Conservation (phyloP, 2,329 filamentous ascomycete genomes). For the Mycogone perniciosa region DNA sequence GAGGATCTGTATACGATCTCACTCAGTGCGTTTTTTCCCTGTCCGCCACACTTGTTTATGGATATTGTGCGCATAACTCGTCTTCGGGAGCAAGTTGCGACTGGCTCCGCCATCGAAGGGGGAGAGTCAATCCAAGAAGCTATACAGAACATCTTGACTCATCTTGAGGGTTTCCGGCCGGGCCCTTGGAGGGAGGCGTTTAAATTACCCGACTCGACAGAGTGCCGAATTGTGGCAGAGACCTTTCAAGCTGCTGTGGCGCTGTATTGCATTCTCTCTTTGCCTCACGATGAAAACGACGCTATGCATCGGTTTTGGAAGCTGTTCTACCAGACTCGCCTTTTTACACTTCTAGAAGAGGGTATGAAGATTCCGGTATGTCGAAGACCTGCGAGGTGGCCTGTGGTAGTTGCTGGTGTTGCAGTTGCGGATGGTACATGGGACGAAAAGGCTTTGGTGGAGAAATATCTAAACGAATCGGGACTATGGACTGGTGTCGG, state of each 20-base stretch:
- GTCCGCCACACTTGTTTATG: not conserved
- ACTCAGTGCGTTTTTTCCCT: not conserved
- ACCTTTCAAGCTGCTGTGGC: too few species aligned
- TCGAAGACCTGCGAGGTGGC: not conserved
- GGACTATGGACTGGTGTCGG: not conserved
- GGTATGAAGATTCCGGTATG: not conserved
- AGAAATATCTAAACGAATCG: not conserved
- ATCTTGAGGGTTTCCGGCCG: not conserved
- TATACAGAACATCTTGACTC: not conserved
- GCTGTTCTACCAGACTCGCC: not conserved
- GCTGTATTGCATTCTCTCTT: not conserved
- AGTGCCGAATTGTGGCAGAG: too few species aligned
- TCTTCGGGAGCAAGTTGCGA: not conserved
- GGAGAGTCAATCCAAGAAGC: not conserved
- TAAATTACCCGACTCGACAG: too few species aligned
- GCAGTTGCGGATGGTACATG: not conserved
- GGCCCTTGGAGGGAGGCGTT: too few species aligned
- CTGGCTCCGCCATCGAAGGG: not conserved
- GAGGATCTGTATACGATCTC: too few species aligned
- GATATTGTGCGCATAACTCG: not conserved
- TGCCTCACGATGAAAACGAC: not conserved
- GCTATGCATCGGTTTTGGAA: not conserved
- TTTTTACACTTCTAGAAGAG: not conserved
- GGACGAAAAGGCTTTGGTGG: not conserved
- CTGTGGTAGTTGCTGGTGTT: not conserved